These are phyloP conservation scores for Trichoderma sp. DNA, from an alignment of 2,329 filamentous ascomycete genomes.

Conservation along the genomic window DNA sequence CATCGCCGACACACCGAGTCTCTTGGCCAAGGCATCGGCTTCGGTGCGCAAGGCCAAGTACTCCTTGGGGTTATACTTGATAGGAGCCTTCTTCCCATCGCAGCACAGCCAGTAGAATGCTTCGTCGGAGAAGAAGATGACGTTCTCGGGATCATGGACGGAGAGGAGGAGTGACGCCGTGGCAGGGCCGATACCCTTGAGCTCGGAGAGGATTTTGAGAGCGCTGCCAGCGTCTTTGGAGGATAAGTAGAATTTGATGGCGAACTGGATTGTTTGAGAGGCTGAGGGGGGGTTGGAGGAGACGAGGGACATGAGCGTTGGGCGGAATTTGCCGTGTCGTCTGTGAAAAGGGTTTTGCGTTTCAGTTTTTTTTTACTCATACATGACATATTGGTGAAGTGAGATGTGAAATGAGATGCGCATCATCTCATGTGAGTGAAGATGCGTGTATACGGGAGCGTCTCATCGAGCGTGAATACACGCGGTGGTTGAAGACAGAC, in stretches of 20 bases:
- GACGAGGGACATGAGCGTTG: slow-evolving; percentile 58
- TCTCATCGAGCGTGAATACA: not conserved
- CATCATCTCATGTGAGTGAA: not conserved
- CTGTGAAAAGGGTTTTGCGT: slow-evolving; percentile 30
- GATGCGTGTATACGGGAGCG: not conserved
- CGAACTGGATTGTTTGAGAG: slow-evolving; percentile 47
- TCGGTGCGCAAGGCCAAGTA: slow-evolving; percentile 55
- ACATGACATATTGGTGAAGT: not conserved
- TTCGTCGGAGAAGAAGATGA: slow-evolving; percentile 80
- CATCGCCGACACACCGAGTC: slow-evolving; percentile 54
- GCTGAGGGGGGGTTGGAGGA: slow-evolving; percentile 57
- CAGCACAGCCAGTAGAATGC: slow-evolving; percentile 69
- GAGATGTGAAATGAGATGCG: not conserved
- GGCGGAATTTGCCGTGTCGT: slow-evolving; percentile 61
- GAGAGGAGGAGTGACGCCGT: slow-evolving; percentile 73
- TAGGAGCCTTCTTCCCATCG: slow-evolving; percentile 45
- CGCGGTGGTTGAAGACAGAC: not conserved
- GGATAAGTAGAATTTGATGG: slow-evolving; percentile 46
- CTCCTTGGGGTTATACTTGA: slow-evolving; percentile 70
- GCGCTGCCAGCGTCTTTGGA: slow-evolving; percentile 42
- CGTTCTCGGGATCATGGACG: slow-evolving; percentile 54
- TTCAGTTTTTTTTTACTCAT: not conserved
- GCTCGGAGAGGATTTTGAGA: slow-evolving; percentile 51
- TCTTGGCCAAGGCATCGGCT: slow-evolving; percentile 42
- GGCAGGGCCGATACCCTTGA: slow-evolving; percentile 76